Percentiles rank a stretch among this genome's conserved stretches.
Evolutionary conservation across 2,329 filamentous ascomycete genomes (phyloP).

Genomic region (Scytalidium sp.): DNA sequence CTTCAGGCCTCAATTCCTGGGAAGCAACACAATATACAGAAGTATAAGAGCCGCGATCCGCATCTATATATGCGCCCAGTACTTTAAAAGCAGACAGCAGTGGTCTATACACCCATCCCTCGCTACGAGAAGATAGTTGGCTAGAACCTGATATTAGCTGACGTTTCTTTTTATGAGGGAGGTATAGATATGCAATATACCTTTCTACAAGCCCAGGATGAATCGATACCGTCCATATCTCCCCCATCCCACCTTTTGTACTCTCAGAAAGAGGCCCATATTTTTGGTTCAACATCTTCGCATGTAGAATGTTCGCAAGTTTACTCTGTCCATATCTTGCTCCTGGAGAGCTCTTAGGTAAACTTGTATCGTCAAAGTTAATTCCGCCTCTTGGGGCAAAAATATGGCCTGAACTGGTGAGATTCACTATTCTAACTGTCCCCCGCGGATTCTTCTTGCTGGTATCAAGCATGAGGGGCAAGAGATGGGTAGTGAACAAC

Average conservation of each 20-base stretch:
- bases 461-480: conserved; percentile 11
- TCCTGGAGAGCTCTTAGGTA: conserved; percentile 4
- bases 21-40: conserved; percentile 10
- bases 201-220: conserved; percentile 15
- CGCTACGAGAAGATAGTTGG: neutral
- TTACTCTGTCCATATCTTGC: conserved; percentile 15
- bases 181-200: too few species aligned
- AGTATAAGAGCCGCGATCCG: conserved; percentile 11
- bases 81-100: neutral
- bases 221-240: conserved; percentile 13
- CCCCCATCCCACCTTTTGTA: conserved; percentile 9
- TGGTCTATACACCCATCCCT: neutral
- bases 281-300: conserved; percentile 10
- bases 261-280: conserved; percentile 13
- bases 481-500: conserved; percentile 12
- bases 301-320: conserved; percentile 16
- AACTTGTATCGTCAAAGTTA: conserved; percentile 6
- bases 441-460: conserved; percentile 10
- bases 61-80: conserved; percentile 4
- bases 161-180: too few species aligned
- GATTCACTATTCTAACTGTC: conserved; percentile 9
- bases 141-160: neutral
- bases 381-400: conserved; percentile 8
- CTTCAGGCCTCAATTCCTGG: conserved; percentile 8
- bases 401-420: conserved; percentile 15